Evolutionary conservation across 495 filamentous ascomycete genomes (phyloP).

Genomic region (Poronia punctata): DNA sequence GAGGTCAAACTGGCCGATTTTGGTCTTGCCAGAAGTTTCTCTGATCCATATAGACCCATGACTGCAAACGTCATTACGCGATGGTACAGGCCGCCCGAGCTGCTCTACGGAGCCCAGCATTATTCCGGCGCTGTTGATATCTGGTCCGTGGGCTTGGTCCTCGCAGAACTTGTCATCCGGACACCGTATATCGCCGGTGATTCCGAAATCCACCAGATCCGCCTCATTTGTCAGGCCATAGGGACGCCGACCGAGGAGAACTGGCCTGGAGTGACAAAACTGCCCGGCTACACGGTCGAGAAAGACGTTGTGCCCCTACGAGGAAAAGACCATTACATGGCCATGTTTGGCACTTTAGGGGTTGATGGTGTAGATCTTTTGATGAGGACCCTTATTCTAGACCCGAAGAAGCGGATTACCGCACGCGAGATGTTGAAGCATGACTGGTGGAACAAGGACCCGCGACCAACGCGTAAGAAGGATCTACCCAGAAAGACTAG

Average conservation of each 20-base stretch:
- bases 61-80: conserved; percentile 91
- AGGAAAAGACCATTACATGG: conserved; percentile 60
- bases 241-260: conserved; percentile 91
- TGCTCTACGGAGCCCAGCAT: conserved; percentile 80
- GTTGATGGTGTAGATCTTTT: conserved; percentile 78
- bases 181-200: conserved; percentile 68
- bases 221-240: conserved; percentile 72
- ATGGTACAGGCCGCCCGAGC: conserved; percentile 93
- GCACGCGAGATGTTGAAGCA: conserved; percentile 72
- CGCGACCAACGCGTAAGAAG: conserved; percentile 75
- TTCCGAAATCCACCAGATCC: conserved; percentile 67
- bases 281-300: conserved; percentile 67
- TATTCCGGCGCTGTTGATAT: conserved; percentile 90
- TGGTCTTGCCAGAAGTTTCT: conserved; percentile 80
- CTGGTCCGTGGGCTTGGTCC: conserved; percentile 90
- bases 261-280: conserved; percentile 83
- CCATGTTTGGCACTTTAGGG: conserved; percentile 69
- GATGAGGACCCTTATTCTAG: conserved; percentile 75
- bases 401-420: conserved; percentile 75
- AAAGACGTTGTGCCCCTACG: conserved; percentile 55
- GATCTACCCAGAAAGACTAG: conserved; percentile 62
- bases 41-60: conserved; percentile 84
- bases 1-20: conserved; percentile 97
- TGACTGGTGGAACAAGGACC: conserved; percentile 78
- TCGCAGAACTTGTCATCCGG: conserved; percentile 82